Conservation (phyloP, 805 yeast species). For the Wickerhamomyces kurtzmanii region DNA sequence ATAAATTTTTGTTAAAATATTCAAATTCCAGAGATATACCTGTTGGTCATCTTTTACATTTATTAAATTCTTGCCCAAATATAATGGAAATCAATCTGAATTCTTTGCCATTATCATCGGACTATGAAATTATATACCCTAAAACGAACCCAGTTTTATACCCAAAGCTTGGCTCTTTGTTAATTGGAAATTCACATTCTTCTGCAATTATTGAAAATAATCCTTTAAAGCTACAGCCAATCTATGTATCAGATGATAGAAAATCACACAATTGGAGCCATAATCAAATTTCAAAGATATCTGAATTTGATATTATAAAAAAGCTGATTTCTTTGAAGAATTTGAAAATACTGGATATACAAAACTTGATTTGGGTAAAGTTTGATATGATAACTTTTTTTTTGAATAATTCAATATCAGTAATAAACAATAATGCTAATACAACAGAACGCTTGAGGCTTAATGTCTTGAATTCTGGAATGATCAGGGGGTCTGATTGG, state of each 20-base stretch:
- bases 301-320: constrained; percentile 12
- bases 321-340: constrained; percentile 23
- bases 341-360: constrained; percentile 22
- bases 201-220: too few relatives aligned
- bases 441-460: too few relatives aligned
- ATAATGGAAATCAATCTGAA: constrained; percentile 47
- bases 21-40: constrained; percentile 70
- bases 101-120: constrained; percentile 52
- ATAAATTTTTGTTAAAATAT: constrained; percentile 51
- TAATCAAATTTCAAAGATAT: constrained; percentile 8
- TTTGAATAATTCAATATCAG: constrained; percentile 9
- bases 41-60: constrained; percentile 61
- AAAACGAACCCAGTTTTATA: constrained; percentile 8
- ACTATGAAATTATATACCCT: constrained; percentile 44
- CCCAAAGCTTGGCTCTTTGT: constrained; percentile 2
- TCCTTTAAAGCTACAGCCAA: too few relatives aligned
- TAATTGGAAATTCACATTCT: constrained; percentile 7
- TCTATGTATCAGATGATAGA: constrained; percentile 26
- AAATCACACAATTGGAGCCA: constrained; percentile 17
- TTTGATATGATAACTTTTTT: constrained; percentile 25
- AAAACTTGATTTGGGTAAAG: constrained; percentile 38
- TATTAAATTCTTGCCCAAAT: constrained; percentile 60
- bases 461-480: constrained; percentile 38
- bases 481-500: constrained; percentile 39
- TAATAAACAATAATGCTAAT: constrained; percentile 5